A percentile compares a stretch with the other conserved stretches of the same genome.
Conservation (phyloP, 2,329 filamentous ascomycete genomes). For the Penicillium sumatraense region DNA sequence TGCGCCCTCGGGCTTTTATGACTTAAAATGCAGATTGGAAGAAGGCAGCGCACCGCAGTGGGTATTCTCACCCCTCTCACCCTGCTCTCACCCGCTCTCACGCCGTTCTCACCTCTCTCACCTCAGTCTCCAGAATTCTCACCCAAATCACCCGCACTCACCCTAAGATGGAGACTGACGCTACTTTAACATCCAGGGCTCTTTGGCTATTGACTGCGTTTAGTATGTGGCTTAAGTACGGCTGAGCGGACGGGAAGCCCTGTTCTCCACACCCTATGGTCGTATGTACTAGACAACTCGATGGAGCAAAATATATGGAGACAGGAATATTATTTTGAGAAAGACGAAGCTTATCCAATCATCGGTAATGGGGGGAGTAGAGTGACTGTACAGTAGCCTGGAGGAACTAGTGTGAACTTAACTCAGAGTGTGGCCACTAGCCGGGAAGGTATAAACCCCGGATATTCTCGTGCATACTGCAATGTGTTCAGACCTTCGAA, state of each 20-base stretch:
- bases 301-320: too few species aligned
- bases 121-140: slow-evolving; percentile 3
- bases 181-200: background rate
- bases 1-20: background rate
- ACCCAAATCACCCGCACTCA: slow-evolving; percentile 4
- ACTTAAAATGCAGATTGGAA: background rate
- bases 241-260: slow-evolving; percentile 1
- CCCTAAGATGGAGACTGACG: background rate
- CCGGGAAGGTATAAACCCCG: too few species aligned
- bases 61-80: slow-evolving; percentile 6
- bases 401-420: too few species aligned
- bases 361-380: too few species aligned
- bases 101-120: slow-evolving; percentile 1
- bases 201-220: background rate
- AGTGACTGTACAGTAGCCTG: too few species aligned
- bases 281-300: background rate
- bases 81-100: slow-evolving; percentile 1
- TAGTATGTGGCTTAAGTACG: background rate
- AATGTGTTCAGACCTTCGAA: too few species aligned
- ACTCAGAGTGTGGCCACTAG: too few species aligned
- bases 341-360: too few species aligned
- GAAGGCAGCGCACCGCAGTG: background rate
- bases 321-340: too few species aligned
- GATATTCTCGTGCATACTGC: too few species aligned
- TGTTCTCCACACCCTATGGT: slow-evolving; percentile 2